Evolutionary conservation across 2,329 filamentous ascomycete species (phyloP), one percentile per base, ranked within the genome.

Genomic region (Atkinsonella texensis): DNA sequence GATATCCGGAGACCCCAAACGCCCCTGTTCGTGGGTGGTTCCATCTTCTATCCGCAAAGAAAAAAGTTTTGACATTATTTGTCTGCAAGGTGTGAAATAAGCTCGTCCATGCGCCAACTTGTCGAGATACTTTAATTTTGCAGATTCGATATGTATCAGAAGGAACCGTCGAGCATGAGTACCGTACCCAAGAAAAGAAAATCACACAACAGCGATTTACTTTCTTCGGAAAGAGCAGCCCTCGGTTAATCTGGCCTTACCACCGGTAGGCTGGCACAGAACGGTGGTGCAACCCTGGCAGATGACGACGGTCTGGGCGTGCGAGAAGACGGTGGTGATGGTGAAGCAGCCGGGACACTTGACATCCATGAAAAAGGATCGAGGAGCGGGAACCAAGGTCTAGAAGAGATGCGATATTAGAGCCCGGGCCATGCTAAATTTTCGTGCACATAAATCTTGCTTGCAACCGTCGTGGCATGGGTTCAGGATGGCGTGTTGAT

Each of bases 301-400:
- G 83, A 97, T 94, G 75, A 98, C 93, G 74, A 98, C 93, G 73
- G 93, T 98, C 83, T 98, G 93, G 75, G 93, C 93, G 83, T 98
- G 93, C 60, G 91, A 97, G 88, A 97, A 98, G 77, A 98, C 93
- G 74, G 93, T 98, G 75, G 93, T 98, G 84, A 98, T 98, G 75
- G 90, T 96, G 86, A 97, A 98, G 88, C 93, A 98, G 70, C 93
- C 93, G 73, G 93, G 93, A 87, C 93, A 98, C 87, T 98, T 98
- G 81, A 98, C 93, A 74, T 98, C 93, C 93, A 98, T 98, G 88
- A 98, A 98, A 87, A 97, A 98, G 64, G 91, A 97, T 74, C 93
- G 89, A 68, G 93, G 93, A 62, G 83, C 85, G 68, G 93, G 93
- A 72, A 98, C 93, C 68, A 98, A 87, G 64, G 82, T 89, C 89